Evolutionary conservation across 2,329 filamentous ascomycete genomes (phyloP).

Genomic region (Curvularia hawaiiensis): DNA sequence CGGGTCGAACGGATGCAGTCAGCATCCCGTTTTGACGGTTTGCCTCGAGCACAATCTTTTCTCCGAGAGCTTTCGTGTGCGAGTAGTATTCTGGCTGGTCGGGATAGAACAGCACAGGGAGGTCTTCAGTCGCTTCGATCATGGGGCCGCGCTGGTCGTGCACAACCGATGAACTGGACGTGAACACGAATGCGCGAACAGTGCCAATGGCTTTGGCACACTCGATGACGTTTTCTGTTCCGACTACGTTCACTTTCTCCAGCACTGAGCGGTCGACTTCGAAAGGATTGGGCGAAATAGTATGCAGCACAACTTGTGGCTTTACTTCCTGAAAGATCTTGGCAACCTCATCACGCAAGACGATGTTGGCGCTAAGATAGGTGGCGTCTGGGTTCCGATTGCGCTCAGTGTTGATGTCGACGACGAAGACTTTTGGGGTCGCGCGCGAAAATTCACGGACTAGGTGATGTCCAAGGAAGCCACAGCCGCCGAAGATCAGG

Average conservation of each 20-base stretch:
- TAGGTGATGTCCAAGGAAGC: conserved; percentile 55
- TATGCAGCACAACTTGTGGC: not conserved
- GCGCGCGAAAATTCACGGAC: conserved; percentile 40
- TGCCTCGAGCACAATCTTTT: not conserved
- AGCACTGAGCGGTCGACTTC: conserved; percentile 1
- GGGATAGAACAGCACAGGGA: not conserved
- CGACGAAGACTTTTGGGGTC: not conserved
- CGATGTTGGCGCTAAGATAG: not conserved
- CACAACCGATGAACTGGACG: conserved; percentile 22
- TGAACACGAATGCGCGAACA: conserved; percentile 48
- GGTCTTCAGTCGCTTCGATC: not conserved
- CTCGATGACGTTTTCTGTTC: conserved; percentile 50
- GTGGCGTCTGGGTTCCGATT: not conserved
- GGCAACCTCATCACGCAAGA: not conserved
- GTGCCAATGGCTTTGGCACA: conserved; percentile 44
- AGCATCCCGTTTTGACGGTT: not conserved
- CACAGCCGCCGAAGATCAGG: conserved; percentile 54
- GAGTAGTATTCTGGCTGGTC: conserved; percentile 1
- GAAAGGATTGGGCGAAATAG: not conserved
- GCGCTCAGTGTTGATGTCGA: not conserved
- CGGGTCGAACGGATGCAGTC: not conserved
- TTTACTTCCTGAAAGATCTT: not conserved
- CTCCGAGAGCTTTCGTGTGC: not conserved
- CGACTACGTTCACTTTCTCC: conserved; percentile 53
- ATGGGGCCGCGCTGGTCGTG: not conserved